Evolutionary conservation across 1,284 basidiomycete species (phyloP).

Genomic region (Lignosus rhinocerotis): DNA sequence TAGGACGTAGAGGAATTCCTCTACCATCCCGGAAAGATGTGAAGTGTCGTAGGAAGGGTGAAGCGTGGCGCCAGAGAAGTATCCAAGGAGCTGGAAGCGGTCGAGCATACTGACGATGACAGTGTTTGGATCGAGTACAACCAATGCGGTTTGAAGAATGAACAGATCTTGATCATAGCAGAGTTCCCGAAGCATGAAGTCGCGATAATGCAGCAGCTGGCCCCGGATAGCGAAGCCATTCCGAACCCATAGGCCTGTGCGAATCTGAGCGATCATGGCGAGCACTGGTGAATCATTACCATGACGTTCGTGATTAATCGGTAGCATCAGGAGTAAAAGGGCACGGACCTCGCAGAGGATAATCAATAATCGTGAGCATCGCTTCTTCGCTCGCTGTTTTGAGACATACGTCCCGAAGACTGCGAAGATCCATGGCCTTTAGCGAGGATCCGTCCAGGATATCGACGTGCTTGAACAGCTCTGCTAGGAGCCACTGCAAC

Average conservation of each 20-base stretch:
- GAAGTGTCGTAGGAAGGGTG: slow-evolving; percentile 67
- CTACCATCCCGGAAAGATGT: slow-evolving; percentile 84
- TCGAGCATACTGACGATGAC: slow-evolving; percentile 88
- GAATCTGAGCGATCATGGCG: slow-evolving; percentile 91
- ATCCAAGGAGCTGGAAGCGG: slow-evolving; percentile 81
- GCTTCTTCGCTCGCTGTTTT: slow-evolving; percentile 61
- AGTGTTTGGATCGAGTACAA: slow-evolving; percentile 77
- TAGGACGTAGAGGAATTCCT: slow-evolving; percentile 89
- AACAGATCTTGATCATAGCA: slow-evolving; percentile 98
- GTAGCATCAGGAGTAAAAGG: neutral
- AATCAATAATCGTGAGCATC: slow-evolving; percentile 77
- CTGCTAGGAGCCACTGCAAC: slow-evolving; percentile 89
- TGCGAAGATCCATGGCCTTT: slow-evolving; percentile 49
- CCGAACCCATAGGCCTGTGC: slow-evolving; percentile 95
- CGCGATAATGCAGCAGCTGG: slow-evolving; percentile 96
- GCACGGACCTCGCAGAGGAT: slow-evolving; percentile 77
- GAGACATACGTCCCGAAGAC: slow-evolving; percentile 62
- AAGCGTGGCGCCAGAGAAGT: slow-evolving; percentile 69
- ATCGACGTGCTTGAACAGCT: slow-evolving; percentile 83
- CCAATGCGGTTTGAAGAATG: slow-evolving; percentile 84
- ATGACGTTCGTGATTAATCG: neutral
- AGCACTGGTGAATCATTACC: slow-evolving; percentile 54
- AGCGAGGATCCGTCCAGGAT: slow-evolving; percentile 60
- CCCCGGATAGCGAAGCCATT: slow-evolving; percentile 96
- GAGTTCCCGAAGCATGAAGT: slow-evolving; percentile 92